Conservation (phyloP, 345 rosid genomes). For the Moricandia moricandioides region DNA sequence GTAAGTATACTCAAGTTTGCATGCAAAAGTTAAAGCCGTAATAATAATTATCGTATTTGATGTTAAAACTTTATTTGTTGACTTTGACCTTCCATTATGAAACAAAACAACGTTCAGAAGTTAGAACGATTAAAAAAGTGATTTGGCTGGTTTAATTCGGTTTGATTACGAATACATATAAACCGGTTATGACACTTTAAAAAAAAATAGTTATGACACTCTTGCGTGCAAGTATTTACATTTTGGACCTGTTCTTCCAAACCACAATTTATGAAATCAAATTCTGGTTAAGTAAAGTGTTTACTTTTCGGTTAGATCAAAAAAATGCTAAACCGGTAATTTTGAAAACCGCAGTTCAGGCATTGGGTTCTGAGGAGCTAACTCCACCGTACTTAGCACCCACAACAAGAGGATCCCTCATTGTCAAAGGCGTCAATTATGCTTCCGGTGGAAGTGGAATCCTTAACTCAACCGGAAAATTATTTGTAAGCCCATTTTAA, state of each 20-base stretch:
- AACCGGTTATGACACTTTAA: not conserved
- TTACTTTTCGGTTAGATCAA: not conserved
- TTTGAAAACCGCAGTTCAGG: constrained; percentile 45
- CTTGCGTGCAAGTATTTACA: not conserved
- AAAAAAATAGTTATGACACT: not conserved
- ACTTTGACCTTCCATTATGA: constrained; percentile 8
- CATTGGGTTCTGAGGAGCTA: constrained; percentile 42
- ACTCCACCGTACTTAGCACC: constrained; percentile 87
- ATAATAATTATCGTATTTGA: constrained; percentile 8
- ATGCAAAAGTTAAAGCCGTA: constrained; percentile 18
- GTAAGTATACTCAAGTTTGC: not conserved
- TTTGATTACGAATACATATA: not conserved
- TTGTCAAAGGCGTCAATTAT: constrained; percentile 66
- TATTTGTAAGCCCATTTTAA: constrained; percentile 44
- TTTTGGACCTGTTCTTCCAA: constrained; percentile 5
- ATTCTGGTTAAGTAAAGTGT: not conserved
- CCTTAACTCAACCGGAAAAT: constrained; percentile 55
- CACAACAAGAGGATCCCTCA: constrained; percentile 45
- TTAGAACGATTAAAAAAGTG: not conserved
- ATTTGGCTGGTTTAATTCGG: not conserved
- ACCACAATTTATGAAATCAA: not conserved
- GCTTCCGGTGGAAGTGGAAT: constrained; percentile 86
- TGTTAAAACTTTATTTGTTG: not conserved
- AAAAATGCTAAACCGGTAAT: constrained; percentile 18
- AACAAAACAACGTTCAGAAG: constrained; percentile 3